Evolutionary conservation across 108 stramenopile species (phyloP).

Genomic region (Conticribra guillardii): DNA sequence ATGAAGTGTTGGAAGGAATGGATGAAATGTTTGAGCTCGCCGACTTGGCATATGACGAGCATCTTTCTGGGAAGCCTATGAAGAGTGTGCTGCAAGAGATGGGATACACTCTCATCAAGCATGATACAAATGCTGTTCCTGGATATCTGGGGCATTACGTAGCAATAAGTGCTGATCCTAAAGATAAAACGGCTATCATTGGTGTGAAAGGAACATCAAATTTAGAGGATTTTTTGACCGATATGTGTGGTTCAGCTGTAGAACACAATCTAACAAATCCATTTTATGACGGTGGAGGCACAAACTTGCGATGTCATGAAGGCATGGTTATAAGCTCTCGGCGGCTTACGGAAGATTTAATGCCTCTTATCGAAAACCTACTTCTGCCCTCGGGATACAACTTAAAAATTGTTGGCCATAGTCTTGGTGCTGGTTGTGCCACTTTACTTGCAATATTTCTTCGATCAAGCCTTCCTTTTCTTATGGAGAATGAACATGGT

Average conservation of each 20-base stretch:
- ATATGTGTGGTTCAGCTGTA: conserved; percentile 49
- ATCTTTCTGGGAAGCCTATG: conserved; percentile 3
- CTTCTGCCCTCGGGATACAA: conserved; percentile 55
- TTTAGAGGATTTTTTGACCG: conserved; percentile 62
- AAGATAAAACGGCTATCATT: conserved; percentile 49
- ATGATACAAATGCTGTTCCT: conserved; percentile 43
- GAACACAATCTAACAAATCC: conserved; percentile 29
- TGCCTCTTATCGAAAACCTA: conserved; percentile 50
- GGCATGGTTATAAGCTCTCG: conserved; percentile 50
- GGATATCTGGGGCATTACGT: conserved; percentile 50
- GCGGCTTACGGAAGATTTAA: conserved; percentile 45
- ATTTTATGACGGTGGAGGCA: conserved; percentile 32
- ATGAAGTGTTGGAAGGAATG: conserved; percentile 21
- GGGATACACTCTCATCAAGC: conserved; percentile 21
- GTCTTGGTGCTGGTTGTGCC: conserved; percentile 60
- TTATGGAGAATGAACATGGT: conserved; percentile 6
- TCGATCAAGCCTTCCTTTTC: conserved; percentile 35
- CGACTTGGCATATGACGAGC: conserved; percentile 61
- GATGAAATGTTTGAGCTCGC: conserved; percentile 55
- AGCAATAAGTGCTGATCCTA: conserved; percentile 42
- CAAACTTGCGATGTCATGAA: conserved; percentile 54
- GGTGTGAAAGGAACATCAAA: conserved; percentile 63
- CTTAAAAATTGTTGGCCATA: conserved; percentile 55
- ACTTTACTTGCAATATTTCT: conserved; percentile 50
- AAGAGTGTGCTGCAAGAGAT: conserved; percentile 14